A percentile compares a stretch with the other conserved stretches of the same genome.
These are phyloP conservation scores for Globisporangium megalacanthum DNA, from an alignment of 352 stramenopile species.

Conservation along the genomic window DNA sequence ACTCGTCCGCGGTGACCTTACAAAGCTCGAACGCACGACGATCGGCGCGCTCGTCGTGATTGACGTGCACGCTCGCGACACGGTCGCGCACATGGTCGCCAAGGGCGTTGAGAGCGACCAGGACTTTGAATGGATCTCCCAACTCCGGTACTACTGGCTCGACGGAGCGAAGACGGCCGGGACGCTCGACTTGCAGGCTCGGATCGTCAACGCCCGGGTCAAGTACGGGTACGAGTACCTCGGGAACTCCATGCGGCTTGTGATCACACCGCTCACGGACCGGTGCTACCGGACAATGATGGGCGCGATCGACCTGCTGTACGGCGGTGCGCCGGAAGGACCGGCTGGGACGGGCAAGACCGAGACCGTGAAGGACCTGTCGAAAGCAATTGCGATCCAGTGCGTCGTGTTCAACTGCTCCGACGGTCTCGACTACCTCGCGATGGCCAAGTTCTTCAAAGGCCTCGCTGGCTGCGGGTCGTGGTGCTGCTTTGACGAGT, in stretches of 20 bases:
- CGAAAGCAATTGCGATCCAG: slow-evolving; percentile 93
- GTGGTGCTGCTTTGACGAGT: slow-evolving; percentile 95
- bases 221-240: slow-evolving; percentile 92
- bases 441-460: slow-evolving; percentile 97
- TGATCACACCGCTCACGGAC: slow-evolving; percentile 94
- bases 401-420: slow-evolving; percentile 96
- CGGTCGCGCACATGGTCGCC: slow-evolving; percentile 90
- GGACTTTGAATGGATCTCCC: slow-evolving; percentile 93
- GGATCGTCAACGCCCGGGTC: slow-evolving; percentile 86
- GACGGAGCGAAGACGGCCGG: slow-evolving; percentile 47
- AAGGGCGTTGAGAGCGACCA: slow-evolving; percentile 82
- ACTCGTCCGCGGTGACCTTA: slow-evolving; percentile 88
- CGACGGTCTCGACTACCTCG: slow-evolving; percentile 88
- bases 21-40: slow-evolving; percentile 89
- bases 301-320: slow-evolving; percentile 91
- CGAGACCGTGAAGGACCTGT: slow-evolving; percentile 93
- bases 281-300: slow-evolving; percentile 94
- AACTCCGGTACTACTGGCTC: slow-evolving; percentile 93
- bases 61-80: slow-evolving; percentile 91
- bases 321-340: slow-evolving; percentile 90
- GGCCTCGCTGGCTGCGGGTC: slow-evolving; percentile 88
- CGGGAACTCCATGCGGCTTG: slow-evolving; percentile 90
- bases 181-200: slow-evolving; percentile 72
- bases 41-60: slow-evolving; percentile 92
- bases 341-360: slow-evolving; percentile 94